These are phyloP conservation scores for Colletotrichum zoysiae DNA, from an alignment of 2,329 filamentous ascomycete genomes.

Conservation along the genomic window DNA sequence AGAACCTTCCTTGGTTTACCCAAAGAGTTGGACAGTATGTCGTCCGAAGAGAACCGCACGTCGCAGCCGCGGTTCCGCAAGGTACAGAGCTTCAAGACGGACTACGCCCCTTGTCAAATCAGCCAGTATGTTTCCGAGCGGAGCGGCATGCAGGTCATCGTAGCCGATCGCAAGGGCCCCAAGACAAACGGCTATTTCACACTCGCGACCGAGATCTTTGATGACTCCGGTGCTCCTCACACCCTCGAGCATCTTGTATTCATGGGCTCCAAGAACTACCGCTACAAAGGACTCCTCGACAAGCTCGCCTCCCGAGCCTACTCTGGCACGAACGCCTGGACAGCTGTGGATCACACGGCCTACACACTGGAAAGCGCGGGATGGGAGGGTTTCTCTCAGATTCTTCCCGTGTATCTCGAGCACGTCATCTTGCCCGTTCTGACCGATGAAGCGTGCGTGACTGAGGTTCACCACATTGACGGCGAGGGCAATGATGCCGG, in stretches of 20 bases:
- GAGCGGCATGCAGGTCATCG: conserved; percentile 94
- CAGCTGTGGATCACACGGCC: conserved; percentile 93
- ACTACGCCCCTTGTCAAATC: conserved; percentile 90
- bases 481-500: conserved; percentile 94
- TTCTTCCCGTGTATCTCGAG: conserved; percentile 94
- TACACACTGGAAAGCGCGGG: conserved; percentile 96
- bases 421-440: conserved; percentile 92
- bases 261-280: conserved; percentile 93
- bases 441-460: conserved; percentile 92
- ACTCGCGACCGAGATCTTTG: conserved; percentile 95
- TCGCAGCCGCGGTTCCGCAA: conserved; percentile 78
- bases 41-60: conserved; percentile 58
- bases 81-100: conserved; percentile 86
- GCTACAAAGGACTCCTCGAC: conserved; percentile 94
- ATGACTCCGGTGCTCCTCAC: conserved; percentile 93
- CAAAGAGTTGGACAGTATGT: conserved; percentile 60
- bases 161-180: conserved; percentile 93
- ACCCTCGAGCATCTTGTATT: conserved; percentile 87
- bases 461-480: conserved; percentile 96
- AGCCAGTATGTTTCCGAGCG: conserved; percentile 96
- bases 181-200: conserved; percentile 96
- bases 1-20: conserved; percentile 6
- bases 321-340: conserved; percentile 96
- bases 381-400: conserved; percentile 96
- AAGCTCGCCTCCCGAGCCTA: conserved; percentile 95